Conservation (phyloP, 2,329 filamentous ascomycete species). For the Pezicula neosporulosa region DNA sequence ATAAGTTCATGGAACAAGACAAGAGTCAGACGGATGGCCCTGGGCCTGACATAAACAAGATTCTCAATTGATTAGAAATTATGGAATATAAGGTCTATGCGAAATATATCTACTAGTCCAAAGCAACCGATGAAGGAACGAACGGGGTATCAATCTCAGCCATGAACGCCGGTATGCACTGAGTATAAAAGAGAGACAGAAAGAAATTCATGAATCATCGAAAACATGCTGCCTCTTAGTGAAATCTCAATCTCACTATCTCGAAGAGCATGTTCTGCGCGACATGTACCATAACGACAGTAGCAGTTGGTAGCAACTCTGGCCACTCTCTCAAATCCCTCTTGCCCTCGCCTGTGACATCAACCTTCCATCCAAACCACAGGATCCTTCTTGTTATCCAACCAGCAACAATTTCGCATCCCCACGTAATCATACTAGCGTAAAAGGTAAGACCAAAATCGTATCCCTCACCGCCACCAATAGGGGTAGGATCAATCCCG, state of each 20-base stretch:
- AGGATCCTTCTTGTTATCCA: slow-evolving; percentile 57
- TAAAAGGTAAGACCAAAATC: slow-evolving; percentile 62
- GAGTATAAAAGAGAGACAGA: no score
- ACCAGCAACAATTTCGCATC: slow-evolving; percentile 60
- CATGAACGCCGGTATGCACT: no score
- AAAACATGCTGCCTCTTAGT: slow-evolving; percentile 9
- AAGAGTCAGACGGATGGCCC: no score
- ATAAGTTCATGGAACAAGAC: no score
- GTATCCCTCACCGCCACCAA: slow-evolving; percentile 39
- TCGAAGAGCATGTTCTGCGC: slow-evolving; percentile 71
- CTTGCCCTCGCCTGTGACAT: slow-evolving; percentile 62
- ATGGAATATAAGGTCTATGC: no score
- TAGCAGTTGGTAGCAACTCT: slow-evolving; percentile 62
- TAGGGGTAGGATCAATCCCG: slow-evolving; percentile 1
- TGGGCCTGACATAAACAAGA: no score
- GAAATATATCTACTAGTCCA: no score
- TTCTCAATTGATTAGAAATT: no score
- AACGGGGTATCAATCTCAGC: no score
- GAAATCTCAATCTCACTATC: slow-evolving; percentile 61
- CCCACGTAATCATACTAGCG: slow-evolving; percentile 63
- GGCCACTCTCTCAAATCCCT: slow-evolving; percentile 64
- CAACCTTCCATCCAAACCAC: slow-evolving; percentile 54
- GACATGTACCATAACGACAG: slow-evolving; percentile 64
- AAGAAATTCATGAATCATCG: no score
- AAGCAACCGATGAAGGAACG: no score